Evolutionary conservation across 2,329 filamentous ascomycete genomes (phyloP), one percentile per base, ranked within the genome.

Genomic region (Trichoderma sp.): DNA sequence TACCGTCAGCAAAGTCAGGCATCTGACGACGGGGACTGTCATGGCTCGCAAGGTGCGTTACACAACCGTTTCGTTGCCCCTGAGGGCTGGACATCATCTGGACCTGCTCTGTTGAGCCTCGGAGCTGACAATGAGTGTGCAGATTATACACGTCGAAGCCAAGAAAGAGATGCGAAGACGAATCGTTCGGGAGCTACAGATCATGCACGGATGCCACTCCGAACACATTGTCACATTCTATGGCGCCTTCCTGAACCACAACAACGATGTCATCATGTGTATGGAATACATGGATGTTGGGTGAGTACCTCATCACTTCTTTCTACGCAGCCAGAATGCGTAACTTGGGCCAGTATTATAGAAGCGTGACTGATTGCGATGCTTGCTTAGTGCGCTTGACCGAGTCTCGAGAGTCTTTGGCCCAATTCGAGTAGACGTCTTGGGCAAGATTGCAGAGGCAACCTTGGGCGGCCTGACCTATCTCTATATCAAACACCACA

Each of bases 261-360:
- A 93, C 68, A 94, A 96, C 75, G 95, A 99, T 80, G 96, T 99
- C 66, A 96, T 98, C 72, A 94, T 99, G 89, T 99, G 95, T 78
- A 99, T 99, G 95, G 95, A 99, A 78, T 98, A 99, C 76, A 97
- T 97, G 92, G 95, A 99, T 78, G 92, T 94, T 76, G 95, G 95
- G 95, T 98, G 85, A 78, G 91, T 81, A 39, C n/a, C n/a, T n/a
- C n/a, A n/a, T 39, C 34, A 10, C 34, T 61, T 34, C 12, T 7
- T 34, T 12, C 9, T 15, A 7, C 39, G 15, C 21, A 2, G 21
- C 12, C 34, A 7, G 10, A 9, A 24, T 45, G 14, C n/a, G 24
- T 28, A 3, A 19, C 9, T 26, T 45, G 19, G 9, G 7, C 28
- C 30, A 19, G 6, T 9, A 19, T 9, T 6, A 5, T 10, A 12